These are phyloP conservation scores for Sordaria brevicollis DNA, from an alignment of 495 filamentous ascomycete species.

Conservation along the genomic window DNA sequence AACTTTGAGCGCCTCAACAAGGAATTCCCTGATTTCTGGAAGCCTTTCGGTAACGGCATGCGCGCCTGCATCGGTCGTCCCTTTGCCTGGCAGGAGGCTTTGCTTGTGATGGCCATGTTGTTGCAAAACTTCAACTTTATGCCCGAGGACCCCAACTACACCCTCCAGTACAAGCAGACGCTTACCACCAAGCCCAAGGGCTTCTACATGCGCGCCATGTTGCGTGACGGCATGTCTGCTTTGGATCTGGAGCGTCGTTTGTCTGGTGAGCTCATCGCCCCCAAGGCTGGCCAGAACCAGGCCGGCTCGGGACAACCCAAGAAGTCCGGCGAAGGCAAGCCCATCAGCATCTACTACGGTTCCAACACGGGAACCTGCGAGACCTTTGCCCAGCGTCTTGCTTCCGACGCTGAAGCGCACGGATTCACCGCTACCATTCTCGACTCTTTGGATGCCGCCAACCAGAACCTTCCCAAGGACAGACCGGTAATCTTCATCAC, in stretches of 20 bases:
- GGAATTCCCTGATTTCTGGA: constrained; percentile 42
- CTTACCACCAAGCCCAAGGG: constrained; percentile 69
- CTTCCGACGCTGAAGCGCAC: constrained; percentile 44
- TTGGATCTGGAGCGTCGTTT: constrained; percentile 47
- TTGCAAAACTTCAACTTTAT: constrained; percentile 55
- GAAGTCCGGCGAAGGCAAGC: constrained; percentile 15
- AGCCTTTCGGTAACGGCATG: constrained; percentile 49
- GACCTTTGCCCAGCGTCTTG: constrained; percentile 52
- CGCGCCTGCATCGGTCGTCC: constrained; percentile 42
- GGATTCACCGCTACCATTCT: constrained; percentile 48
- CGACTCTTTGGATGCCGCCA: constrained; percentile 50
- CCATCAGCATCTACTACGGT: constrained; percentile 59
- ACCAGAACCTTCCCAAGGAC: constrained; percentile 48
- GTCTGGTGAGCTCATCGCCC: constrained; percentile 8
- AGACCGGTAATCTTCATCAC: constrained; percentile 57
- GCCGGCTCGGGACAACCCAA: constrained; percentile 4
- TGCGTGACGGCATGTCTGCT: constrained; percentile 48
- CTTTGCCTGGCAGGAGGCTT: constrained; percentile 55
- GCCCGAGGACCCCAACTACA: constrained; percentile 47
- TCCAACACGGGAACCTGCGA: constrained; percentile 72
- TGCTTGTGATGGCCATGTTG: constrained; percentile 43
- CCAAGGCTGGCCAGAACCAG: constrained; percentile 2
- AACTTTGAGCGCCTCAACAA: constrained; percentile 45
- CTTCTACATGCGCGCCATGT: constrained; percentile 56
- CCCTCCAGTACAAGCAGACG: constrained; percentile 58